Evolutionary conservation across 2,329 filamentous ascomycete species (phyloP).

Genomic region (Clarireedia hainanense): DNA sequence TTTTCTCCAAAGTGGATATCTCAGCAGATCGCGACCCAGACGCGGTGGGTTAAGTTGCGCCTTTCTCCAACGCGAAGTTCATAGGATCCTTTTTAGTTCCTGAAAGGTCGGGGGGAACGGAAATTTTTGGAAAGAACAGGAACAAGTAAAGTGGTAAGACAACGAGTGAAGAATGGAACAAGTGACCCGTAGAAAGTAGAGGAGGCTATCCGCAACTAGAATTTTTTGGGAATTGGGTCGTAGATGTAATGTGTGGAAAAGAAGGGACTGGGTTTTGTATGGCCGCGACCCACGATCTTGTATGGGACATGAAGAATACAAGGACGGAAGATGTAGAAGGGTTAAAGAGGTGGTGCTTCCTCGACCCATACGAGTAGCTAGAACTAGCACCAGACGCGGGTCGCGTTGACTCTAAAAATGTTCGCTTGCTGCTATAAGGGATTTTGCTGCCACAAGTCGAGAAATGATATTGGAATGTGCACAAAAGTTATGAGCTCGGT

Average conservation of each 20-base stretch:
- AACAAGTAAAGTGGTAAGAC: not conserved
- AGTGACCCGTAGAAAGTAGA: not conserved
- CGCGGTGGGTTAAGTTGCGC: constrained; percentile 2
- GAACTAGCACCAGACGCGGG: constrained; percentile 7
- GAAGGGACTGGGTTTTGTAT: constrained; percentile 6
- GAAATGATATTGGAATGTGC: too few species aligned
- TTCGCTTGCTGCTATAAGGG: constrained; percentile 4
- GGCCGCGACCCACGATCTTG: constrained; percentile 8
- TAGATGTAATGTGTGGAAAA: not conserved
- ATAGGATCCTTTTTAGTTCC: constrained; percentile 4
- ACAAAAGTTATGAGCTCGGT: too few species aligned
- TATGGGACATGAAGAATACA: not conserved
- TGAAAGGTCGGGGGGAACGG: constrained; percentile 10
- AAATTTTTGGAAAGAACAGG: constrained; percentile 7
- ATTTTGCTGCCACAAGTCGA: not conserved
- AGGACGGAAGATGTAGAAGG: not conserved
- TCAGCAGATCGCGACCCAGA: constrained; percentile 9
- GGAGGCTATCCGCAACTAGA: too few species aligned
- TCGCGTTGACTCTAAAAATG: constrained; percentile 10
- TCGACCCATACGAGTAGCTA: not conserved
- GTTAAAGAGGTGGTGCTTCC: constrained; percentile 1
- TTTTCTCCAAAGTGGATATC: constrained; percentile 17
- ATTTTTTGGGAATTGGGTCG: not conserved
- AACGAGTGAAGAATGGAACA: not conserved
- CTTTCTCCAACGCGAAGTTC: constrained; percentile 5